Percentiles rank a stretch among this genome's conserved stretches.
Conservation (phyloP, 257 asterid species). For the Mitragyna speciosa region DNA sequence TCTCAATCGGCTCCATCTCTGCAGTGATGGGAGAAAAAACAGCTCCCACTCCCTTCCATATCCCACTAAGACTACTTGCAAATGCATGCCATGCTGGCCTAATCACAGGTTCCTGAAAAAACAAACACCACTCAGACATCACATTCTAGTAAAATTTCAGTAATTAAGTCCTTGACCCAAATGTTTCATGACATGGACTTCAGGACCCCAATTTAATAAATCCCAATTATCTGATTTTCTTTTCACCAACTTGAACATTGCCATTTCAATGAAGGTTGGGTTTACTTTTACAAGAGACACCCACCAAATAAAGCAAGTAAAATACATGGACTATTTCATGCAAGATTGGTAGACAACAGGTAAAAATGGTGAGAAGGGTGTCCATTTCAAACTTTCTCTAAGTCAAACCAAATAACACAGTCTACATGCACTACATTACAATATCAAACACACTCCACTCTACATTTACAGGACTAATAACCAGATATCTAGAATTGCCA, state of each 20-base stretch:
- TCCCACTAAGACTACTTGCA: conserved; percentile 87
- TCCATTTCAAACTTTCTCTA: not conserved
- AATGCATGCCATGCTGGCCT: conserved; percentile 89
- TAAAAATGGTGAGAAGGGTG: no score
- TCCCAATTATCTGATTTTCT: not conserved
- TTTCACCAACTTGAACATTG: not conserved
- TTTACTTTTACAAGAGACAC: no score
- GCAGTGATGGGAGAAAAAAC: conserved; percentile 93
- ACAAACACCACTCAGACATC: conserved; percentile 7
- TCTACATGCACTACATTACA: not conserved
- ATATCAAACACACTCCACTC: not conserved
- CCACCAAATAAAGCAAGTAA: no score
- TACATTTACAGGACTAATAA: no score
- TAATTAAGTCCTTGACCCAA: not conserved
- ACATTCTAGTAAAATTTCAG: not conserved
- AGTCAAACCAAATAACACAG: not conserved
- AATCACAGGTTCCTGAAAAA: conserved; percentile 88
- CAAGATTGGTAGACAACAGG: no score
- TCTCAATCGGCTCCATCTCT: conserved; percentile 91
- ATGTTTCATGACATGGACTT: not conserved
- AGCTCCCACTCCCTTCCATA: conserved; percentile 99
- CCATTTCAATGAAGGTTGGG: not conserved
- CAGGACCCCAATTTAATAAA: not conserved
- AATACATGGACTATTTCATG: no score
- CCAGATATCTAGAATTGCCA: no score